phyloP scores from a whole-genome alignment of 2,329 filamentous ascomycete species.

The Aspergillus nomiae region DNA sequence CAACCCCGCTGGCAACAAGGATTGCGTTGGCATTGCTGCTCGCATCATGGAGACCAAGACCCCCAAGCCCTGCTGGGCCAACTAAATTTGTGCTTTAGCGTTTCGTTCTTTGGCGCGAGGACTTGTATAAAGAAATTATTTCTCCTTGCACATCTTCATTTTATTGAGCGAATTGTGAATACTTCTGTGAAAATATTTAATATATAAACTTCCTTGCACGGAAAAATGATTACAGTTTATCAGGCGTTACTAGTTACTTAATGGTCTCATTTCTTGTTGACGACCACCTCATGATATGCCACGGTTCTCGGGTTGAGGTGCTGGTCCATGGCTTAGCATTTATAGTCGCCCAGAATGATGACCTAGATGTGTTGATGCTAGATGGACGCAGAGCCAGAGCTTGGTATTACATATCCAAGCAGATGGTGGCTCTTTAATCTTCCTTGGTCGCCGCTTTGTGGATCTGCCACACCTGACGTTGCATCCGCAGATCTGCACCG shows the following conservation, averaged over 20 bases:
- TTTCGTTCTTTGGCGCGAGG: not conserved
- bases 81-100: conserved; percentile 14
- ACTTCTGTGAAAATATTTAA: not conserved
- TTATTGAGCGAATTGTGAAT: not conserved
- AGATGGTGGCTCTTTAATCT: not conserved
- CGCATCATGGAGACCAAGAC: conserved; percentile 24
- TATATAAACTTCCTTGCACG: not conserved
- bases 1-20: conserved; percentile 33
- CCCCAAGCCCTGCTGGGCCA: conserved; percentile 25
- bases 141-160: not conserved
- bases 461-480: no score
- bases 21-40: conserved; percentile 38
- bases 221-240: not conserved
- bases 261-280: no score
- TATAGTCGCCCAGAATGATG: no score
- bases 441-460: not conserved
- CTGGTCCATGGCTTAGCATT: not conserved
- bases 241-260: not conserved
- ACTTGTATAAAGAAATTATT: not conserved
- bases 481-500: no score
- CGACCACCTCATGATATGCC: no score
- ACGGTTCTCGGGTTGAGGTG: not conserved
- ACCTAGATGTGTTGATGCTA: no score
- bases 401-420: no score
- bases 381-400: no score